Conservation (phyloP, 1,139 yeast species). For the Suhomyces chickasaworum region DNA sequence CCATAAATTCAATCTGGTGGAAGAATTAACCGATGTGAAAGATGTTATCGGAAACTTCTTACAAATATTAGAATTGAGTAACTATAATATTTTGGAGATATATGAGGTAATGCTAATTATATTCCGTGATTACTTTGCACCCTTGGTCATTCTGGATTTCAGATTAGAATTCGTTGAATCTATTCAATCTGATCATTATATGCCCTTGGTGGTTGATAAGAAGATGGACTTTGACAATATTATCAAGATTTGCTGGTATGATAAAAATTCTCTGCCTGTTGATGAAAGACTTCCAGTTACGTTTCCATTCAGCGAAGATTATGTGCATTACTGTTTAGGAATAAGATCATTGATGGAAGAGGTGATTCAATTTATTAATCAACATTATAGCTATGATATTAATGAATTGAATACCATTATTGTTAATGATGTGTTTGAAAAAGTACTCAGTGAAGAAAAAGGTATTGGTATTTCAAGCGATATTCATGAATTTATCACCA, state of each 20-base stretch:
- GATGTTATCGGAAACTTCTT: constrained; percentile 69
- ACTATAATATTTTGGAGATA: constrained; percentile 60
- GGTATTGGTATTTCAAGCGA: constrained; percentile 66
- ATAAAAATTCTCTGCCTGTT: constrained; percentile 49
- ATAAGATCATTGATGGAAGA: constrained; percentile 65
- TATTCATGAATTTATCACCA: constrained; percentile 60
- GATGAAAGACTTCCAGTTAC: constrained; percentile 59
- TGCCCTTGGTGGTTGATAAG: constrained; percentile 76
- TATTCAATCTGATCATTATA: constrained; percentile 80
- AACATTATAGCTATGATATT: constrained; percentile 57
- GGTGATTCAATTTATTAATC: constrained; percentile 63
- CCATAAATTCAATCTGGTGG: constrained; percentile 30
- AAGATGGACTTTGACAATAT: constrained; percentile 62
- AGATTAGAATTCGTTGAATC: constrained; percentile 60
- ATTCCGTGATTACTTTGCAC: constrained; percentile 62
- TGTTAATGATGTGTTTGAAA: constrained; percentile 66
- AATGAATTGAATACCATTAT: constrained; percentile 49
- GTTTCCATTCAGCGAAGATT: constrained; percentile 86
- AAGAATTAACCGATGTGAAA: constrained; percentile 44
- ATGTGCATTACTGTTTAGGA: constrained; percentile 81
- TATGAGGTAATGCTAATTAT: constrained; percentile 63
- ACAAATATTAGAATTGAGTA: constrained; percentile 75
- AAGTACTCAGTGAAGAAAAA: constrained; percentile 55
- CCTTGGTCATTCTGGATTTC: constrained; percentile 57
- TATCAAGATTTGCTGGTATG: constrained; percentile 70